Evolutionary conservation across 129 eudicot species (phyloP), one percentile per base, ranked within the genome.

Genomic region (Saposhnikovia divaricata): DNA sequence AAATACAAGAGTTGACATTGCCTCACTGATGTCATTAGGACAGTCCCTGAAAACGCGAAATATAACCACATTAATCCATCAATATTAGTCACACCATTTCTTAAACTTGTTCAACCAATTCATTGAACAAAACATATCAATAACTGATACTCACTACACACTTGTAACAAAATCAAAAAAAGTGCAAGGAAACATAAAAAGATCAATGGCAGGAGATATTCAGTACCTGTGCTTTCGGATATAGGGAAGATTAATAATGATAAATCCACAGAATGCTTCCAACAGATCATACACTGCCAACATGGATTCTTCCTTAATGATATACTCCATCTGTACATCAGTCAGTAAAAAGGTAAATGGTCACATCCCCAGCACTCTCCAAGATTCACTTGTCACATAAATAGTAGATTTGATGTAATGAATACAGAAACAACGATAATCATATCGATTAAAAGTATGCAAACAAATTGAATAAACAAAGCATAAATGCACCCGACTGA

Each of bases 1-100:
- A 80, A 80, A 94, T 44, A 94, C 87, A 34, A 94, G 91, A 74
- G 85, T 91, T 5, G 98, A 91, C 72, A 87, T 82, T 50, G 98
- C 98, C 89, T 94, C 98, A 21, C 87, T 90, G 57, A 94, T 86
- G 75, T 91, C 93, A 43, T 88, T 79, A 18, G 97, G 97, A 78
- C 93, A 88, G 83, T 93, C 90, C 88, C 97, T 91, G 23, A 37
- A 69, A 61, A 28, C 66, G 25, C 16, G 27, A 50, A 82, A 38
- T 6, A 71, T n/a, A n/a, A 59, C 34, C 47, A 16, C 14, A 71
- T 1, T 48, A 15, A 0, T 2, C 9, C n/a, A 51, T 51, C 59
- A 16, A 16, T 18, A 51, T n/a, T n/a, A 47, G 51, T 47, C 0
- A 47, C 50, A 13, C 55, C 55, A 14, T 48, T 0, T 48, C 6